Evolutionary conservation across 768 basidiomycete species (phyloP), one percentile per base, ranked within the genome.

Genomic region (Kwoniella sp.): DNA sequence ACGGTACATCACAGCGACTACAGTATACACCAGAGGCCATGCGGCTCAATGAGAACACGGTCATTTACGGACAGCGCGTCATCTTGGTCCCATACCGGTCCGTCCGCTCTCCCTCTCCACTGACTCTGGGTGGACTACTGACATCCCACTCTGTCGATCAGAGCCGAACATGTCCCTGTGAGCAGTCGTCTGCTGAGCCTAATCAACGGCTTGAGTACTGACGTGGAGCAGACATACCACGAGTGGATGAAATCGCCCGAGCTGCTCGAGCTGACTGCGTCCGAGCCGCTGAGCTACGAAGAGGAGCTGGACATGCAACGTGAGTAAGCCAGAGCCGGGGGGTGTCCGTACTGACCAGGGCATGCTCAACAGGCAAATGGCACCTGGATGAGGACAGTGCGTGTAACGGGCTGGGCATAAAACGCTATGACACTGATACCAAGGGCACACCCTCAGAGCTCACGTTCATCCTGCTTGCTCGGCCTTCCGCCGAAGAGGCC

Each of bases 301-400:
- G 82, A 92, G 65, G 91, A 92, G 65, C 84, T 84, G 54, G 84
- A 84, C 20, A 93, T 93, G 90, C 90, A 93, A 71, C 77, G 90
- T 89, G 63, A 55, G 80, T 71, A 12, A 19, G 20, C 10, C 10
- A 26, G 4, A 7, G 14, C 34, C 19, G 23, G 19, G 46, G 23
- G 29, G 19, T 17, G 11, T 46, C 22, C 17, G 19, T 22, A 8
- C 31, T 34, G 31, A 36, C 19, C 3, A 43, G 27, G 3, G 29
- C 19, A 19, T 19, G 14, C 11, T 31, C 36, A n/a, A 27, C 62
- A 92, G 89, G 76, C 43, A 88, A 85, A 72, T 95, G 92, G 91
- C 84, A 84, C 63, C 65, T 79, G 2, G 91, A 96, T 67, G 80
- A 84, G 36, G 90, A 95, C 73, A 95, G 84, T 84, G 48, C 34